These are phyloP conservation scores for Garcia nutans DNA, from an alignment of 345 rosid genomes.

Conservation along the genomic window DNA sequence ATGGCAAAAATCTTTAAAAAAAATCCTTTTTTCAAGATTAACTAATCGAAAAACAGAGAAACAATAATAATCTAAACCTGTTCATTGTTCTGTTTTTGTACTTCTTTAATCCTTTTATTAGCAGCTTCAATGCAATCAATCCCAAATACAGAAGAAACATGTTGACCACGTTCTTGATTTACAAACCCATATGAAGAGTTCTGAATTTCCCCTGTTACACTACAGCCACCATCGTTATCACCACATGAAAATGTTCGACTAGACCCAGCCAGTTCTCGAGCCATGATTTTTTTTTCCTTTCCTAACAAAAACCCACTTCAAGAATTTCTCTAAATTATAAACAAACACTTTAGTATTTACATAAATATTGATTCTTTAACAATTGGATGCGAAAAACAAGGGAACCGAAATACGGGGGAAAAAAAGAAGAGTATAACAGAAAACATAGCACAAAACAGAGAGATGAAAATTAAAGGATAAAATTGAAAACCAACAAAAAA, in stretches of 20 bases:
- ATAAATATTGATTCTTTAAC: background rate
- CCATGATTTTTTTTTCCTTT: background rate
- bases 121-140: constrained; percentile 3
- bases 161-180: background rate
- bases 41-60: background rate
- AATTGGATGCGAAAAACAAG: background rate
- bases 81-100: background rate
- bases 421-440: background rate
- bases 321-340: background rate
- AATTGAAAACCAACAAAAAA: background rate
- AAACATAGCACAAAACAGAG: background rate
- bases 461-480: background rate
- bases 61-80: background rate
- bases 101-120: background rate
- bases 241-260: background rate
- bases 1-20: background rate
- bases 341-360: background rate
- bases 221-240: background rate
- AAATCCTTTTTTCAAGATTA: background rate
- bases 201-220: background rate
- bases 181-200: background rate
- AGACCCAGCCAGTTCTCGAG: background rate
- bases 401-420: background rate
- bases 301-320: background rate
- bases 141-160: background rate